These are phyloP conservation scores for Mucor irregularis DNA, from an alignment of 371 early-diverging fungal genomes.

Conservation along the genomic window DNA sequence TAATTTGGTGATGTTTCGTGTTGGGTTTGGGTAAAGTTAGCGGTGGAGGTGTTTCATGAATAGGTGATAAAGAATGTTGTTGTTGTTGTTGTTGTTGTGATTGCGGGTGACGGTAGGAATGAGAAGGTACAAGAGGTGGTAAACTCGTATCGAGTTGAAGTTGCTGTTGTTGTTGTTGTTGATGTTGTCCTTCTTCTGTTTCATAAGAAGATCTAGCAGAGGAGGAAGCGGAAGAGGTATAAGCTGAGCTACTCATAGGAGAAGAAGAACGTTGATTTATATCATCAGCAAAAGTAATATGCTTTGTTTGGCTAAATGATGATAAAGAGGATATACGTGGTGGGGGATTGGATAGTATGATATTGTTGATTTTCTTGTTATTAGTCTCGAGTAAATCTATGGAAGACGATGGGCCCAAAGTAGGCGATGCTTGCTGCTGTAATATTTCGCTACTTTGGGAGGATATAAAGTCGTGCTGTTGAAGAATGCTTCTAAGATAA, in stretches of 20 bases:
- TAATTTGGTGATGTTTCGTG: no score
- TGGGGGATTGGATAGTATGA: conserved; percentile 20
- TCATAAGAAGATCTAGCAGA: conserved; percentile 6
- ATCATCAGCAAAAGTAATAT: conserved; percentile 24
- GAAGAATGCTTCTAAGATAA: conserved; percentile 2
- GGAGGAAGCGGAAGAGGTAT: conserved; percentile 10
- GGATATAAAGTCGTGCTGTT: neutral
- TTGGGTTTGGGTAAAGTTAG: neutral
- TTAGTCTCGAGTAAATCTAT: neutral
- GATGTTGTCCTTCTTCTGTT: neutral
- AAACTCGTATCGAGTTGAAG: neutral
- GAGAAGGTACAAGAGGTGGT: neutral
- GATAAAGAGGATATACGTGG: conserved; percentile 24
- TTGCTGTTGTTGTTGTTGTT: conserved; percentile 1
- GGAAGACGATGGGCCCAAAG: neutral
- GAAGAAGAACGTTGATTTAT: neutral
- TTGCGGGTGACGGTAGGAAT: neutral
- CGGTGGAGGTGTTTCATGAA: neutral
- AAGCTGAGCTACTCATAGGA: neutral
- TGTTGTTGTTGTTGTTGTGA: no score
- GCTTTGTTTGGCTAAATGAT: neutral
- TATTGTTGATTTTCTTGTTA: neutral
- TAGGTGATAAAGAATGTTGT: conserved; percentile 3
- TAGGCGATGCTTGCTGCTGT: conserved; percentile 12
- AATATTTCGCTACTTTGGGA: no score